Evolutionary conservation across 176 grass and related monocot genomes (phyloP).

Genomic region (Phoenix dactylifera): DNA sequence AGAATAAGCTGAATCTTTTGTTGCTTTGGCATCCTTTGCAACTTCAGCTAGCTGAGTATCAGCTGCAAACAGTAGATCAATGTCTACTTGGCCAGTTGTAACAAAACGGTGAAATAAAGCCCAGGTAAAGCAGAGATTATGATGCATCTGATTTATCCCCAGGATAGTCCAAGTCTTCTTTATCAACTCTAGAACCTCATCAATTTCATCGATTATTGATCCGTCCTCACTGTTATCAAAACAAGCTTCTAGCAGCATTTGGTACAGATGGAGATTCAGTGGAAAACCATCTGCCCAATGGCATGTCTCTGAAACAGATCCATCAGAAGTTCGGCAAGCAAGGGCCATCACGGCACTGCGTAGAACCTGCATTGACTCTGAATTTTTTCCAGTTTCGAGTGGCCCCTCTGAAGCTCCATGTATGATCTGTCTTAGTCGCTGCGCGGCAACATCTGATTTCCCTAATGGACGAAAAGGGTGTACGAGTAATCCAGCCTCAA

Average conservation of each 20-base stretch:
- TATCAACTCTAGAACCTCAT: slow-evolving; percentile 88
- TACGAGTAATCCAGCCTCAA: slow-evolving; percentile 75
- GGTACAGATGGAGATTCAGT: slow-evolving; percentile 84
- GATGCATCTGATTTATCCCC: slow-evolving; percentile 77
- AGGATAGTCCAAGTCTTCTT: slow-evolving; percentile 96
- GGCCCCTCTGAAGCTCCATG: slow-evolving; percentile 56
- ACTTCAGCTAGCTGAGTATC: slow-evolving; percentile 78
- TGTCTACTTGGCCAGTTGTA: slow-evolving; percentile 69
- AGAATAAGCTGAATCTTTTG: slow-evolving; percentile 87
- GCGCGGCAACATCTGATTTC: slow-evolving; percentile 63
- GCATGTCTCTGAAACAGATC: slow-evolving; percentile 59
- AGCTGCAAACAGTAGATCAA: slow-evolving; percentile 72
- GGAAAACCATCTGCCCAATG: slow-evolving; percentile 98
- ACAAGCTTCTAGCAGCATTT: slow-evolving; percentile 92
- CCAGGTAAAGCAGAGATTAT: slow-evolving; percentile 98
- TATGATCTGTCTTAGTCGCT: slow-evolving; percentile 72
- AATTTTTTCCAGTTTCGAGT: slow-evolving; percentile 88
- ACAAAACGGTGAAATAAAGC: slow-evolving; percentile 84
- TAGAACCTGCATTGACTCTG: slow-evolving; percentile 78
- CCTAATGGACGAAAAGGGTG: slow-evolving; percentile 67
- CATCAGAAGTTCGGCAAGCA: slow-evolving; percentile 59
- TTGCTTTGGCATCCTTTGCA: slow-evolving; percentile 80
- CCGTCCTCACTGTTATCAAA: slow-evolving; percentile 71
- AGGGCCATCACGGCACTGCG: slow-evolving; percentile 76
- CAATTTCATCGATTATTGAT: slow-evolving; percentile 87